Evolutionary conservation across 176 grass and related monocot species (phyloP).

Genomic region (Eleusine coracana): DNA sequence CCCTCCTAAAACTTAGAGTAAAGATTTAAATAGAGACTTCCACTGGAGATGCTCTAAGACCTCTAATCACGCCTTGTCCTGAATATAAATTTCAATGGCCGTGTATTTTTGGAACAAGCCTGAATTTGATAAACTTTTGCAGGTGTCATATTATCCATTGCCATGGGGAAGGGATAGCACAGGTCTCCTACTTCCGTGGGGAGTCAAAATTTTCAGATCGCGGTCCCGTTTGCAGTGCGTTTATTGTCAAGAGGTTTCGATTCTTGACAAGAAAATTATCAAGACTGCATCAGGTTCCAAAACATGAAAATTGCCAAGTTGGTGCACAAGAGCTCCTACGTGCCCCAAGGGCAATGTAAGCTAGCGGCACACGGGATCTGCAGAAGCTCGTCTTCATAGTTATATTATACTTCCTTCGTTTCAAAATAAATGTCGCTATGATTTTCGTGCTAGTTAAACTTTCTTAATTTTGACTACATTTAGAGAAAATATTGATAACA

Average conservation of each 20-base stretch:
- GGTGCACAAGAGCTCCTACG: constrained; percentile 66
- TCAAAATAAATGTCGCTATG: too few species aligned
- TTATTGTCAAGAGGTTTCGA: constrained; percentile 61
- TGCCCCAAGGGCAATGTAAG: constrained; percentile 11
- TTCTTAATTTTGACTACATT: too few species aligned
- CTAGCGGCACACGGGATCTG: not conserved
- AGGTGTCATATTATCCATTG: constrained; percentile 92
- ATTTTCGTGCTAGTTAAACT: too few species aligned
- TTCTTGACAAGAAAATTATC: constrained; percentile 40
- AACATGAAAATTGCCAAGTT: constrained; percentile 67
- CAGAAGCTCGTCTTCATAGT: not conserved
- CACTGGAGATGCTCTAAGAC: constrained; percentile 14
- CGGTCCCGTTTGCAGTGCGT: constrained; percentile 70
- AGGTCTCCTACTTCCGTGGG: constrained; percentile 80
- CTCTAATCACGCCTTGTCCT: not conserved
- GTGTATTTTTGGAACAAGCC: not conserved
- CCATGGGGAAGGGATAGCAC: constrained; percentile 81
- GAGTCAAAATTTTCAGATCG: constrained; percentile 96
- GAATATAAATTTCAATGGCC: not conserved
- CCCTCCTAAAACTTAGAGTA: too few species aligned
- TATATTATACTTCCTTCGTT: not conserved
- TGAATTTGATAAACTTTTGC: not conserved
- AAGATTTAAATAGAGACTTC: too few species aligned
- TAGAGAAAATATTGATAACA: too few species aligned
- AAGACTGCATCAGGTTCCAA: constrained; percentile 42